phyloP scores from a whole-genome alignment of 2,329 filamentous ascomycete species.

The Didymella keratinophila region DNA sequence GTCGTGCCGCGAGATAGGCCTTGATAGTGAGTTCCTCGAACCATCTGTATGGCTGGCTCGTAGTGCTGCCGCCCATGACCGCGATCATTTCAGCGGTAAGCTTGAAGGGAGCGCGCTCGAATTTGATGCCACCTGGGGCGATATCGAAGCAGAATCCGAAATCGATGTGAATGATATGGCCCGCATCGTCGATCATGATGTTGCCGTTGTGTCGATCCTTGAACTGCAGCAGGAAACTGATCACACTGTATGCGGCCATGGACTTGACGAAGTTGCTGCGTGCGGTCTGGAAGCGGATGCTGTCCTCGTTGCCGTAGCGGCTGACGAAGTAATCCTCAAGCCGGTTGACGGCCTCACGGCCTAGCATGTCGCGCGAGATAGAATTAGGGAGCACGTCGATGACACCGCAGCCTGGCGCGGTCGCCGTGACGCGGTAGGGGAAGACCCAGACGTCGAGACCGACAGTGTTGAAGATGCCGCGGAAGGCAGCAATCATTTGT shows the following conservation, averaged over 20 bases:
- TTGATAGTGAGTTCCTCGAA: conserved; percentile 98
- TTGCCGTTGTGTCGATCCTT: conserved; percentile 99
- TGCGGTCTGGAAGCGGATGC: conserved; percentile 91
- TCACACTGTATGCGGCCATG: conserved; percentile 98
- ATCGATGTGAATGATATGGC: conserved; percentile 97
- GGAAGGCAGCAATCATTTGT: conserved; percentile 97
- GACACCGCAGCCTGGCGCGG: conserved; percentile 94
- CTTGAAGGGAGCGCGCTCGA: conserved; percentile 98
- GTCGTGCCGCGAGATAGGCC: conserved; percentile 86
- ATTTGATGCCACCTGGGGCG: conserved; percentile 93
- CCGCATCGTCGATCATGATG: conserved; percentile 98
- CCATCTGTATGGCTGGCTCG: conserved; percentile 88
- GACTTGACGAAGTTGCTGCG: conserved; percentile 98
- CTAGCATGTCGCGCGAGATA: conserved; percentile 98
- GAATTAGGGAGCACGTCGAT: conserved; percentile 98
- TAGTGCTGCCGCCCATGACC: conserved; percentile 89
- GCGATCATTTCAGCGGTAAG: conserved; percentile 96
- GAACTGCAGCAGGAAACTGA: conserved; percentile 96
- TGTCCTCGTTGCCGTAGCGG: conserved; percentile 97
- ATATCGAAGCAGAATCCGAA: conserved; percentile 99
- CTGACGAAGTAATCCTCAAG: conserved; percentile 98
- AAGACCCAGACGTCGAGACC: conserved; percentile 97
- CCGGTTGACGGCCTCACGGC: conserved; percentile 95
- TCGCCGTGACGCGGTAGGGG: conserved; percentile 96
- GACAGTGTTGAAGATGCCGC: conserved; percentile 93